Evolutionary conservation across 768 basidiomycete genomes (phyloP), one percentile per base, ranked within the genome.

Genomic region (Mycena amicta): DNA sequence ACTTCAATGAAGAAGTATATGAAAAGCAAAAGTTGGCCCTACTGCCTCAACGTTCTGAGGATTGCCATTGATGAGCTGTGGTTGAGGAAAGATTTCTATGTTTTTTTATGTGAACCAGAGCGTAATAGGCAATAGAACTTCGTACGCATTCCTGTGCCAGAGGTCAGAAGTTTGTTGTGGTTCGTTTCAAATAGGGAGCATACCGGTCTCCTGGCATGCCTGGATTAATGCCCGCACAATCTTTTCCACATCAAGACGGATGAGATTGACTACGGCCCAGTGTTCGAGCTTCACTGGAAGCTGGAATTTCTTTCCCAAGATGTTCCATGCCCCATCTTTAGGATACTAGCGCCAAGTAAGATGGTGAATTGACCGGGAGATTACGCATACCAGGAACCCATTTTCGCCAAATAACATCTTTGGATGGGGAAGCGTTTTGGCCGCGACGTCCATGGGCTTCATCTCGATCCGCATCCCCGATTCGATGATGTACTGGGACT

Each of bases 241-340:
- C 25, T 23, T 5, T 12, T 5, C 27, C 23, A 49, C 27, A 20
- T 28, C 26, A 4, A 4, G 5, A 12, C 27, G 5, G 13, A 49
- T 13, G 12, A 49, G 65, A 56, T 59, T 66, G 4, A 65, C 54
- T 1, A 67, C 55, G 11, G 57, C 69, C 72, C 71, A 71, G 3
- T 20, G 37, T 2, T 28, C 57, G 55, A 74, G 11, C 1, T 18
- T 16, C 20, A n/a, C 53, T 1, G 73, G 46, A 6, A 16, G 47
- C 2, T 61, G 52, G 18, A 74, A 66, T 16, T 5, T 47, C 26
- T 68, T 46, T 3, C 59, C 61, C 20, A 69, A 39, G 22, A 70
- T 57, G 45, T 73, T 73, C 73, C 72, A 74, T 2, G 62, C 50
- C 3, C 72, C 72, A 26, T 69, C 64, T 0, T 49, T 23, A 6